These are phyloP conservation scores for Paramecium sonneborni DNA, from an alignment of 73 alveolate genomes.

Conservation along the genomic window DNA sequence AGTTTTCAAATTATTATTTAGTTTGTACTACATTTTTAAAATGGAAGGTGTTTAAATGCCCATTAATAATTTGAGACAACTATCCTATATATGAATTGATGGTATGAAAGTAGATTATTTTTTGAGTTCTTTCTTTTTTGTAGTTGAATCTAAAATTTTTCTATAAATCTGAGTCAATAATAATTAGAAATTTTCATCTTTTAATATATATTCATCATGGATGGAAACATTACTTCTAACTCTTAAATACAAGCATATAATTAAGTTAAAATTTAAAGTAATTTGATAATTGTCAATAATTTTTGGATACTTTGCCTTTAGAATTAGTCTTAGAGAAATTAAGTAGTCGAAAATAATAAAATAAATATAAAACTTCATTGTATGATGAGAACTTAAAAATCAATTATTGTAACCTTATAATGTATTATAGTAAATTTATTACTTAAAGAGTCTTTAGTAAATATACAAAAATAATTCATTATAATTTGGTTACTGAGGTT, in stretches of 20 bases:
- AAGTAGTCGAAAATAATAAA: too few species aligned
- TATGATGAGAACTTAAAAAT: neutral
- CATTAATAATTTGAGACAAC: neutral
- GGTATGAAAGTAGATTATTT: neutral
- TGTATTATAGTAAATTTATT: neutral
- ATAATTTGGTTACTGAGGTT: neutral
- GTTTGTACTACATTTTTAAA: neutral
- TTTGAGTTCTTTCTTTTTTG: neutral
- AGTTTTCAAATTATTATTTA: neutral
- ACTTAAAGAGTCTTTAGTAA: neutral
- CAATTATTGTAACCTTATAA: neutral
- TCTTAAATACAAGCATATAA: too few species aligned
- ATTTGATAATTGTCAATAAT: too few species aligned
- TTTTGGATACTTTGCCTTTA: too few species aligned
- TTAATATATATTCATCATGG: neutral
- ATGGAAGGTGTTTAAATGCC: neutral
- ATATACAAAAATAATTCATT: neutral
- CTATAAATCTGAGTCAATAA: neutral
- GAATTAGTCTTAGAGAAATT: too few species aligned
- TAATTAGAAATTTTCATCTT: neutral
- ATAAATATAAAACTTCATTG: too few species aligned
- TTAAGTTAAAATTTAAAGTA: neutral
- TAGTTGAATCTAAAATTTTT: neutral
- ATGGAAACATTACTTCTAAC: too few species aligned
- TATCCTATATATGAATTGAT: neutral